Evolutionary conservation across 2,329 filamentous ascomycete genomes (phyloP), one percentile per base, ranked within the genome.

Genomic region (Beauveria asiatica): DNA sequence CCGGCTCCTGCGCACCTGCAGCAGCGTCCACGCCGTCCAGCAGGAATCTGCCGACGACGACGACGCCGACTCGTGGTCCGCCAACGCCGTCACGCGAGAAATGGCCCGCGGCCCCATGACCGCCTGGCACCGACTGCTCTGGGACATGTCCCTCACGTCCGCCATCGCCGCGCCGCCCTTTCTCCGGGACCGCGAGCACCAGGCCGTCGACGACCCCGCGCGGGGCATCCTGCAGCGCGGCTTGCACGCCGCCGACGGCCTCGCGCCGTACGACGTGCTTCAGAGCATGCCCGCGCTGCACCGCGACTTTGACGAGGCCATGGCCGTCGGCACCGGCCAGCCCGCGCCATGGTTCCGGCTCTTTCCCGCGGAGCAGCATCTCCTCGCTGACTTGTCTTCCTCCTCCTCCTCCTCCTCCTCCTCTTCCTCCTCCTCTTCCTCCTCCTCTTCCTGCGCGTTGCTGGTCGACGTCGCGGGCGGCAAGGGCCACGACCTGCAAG

Each of bases 391-490:
- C 1, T 61, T 64, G 1, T 16, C 53, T 61, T 13, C 42, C n/a
- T 23, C 42, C n/a, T 19, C 41, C 7, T 8, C 41, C 41, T 16
- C 39, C 41, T 21, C 41, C 41, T 7, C 39, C 11, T 5, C 39
- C 37, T 30, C 53, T 61, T 16, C 41, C n/a, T 44, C 41, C 41
- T n/a, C 39, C 37, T 30, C 53, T 61, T 16, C 41, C n/a, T 44
- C 41, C 41, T n/a, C 39, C 11, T 6, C 39, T 5, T 5, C 39
- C 41, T 2, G 45, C 63, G 0, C 66, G 2, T 53, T 73, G 1
- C 53, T 74, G 0, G 69, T 72, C 1, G 70, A 73, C 46, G 64
- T 72, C 0, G 70, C 65, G 6, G 70, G 61, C 3, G 68, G 69
- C 2, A 65, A 62, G 30, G 70, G 70, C 16, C 69, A 71, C 21